A percentile compares a stretch with the other conserved stretches of the same genome.
Conservation (phyloP, 345 rosid species). For the Populus ilicifolia region DNA sequence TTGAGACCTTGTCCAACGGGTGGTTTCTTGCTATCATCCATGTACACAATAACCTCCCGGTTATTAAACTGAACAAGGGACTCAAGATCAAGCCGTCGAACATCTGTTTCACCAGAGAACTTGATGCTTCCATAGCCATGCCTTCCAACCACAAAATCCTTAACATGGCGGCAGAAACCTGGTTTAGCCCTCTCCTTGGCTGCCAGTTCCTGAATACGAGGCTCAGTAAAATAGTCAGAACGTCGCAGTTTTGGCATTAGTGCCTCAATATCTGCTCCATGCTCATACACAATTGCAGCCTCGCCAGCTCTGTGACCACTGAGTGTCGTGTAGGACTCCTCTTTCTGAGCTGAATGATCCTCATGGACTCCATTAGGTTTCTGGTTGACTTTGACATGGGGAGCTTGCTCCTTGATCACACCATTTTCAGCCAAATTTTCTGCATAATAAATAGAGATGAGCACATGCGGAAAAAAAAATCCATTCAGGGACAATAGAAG, state of each 20-base stretch:
- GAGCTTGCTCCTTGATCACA: conserved; percentile 30
- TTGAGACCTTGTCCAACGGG: conserved; percentile 91
- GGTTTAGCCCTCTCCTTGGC: conserved; percentile 81
- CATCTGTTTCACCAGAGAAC: conserved; percentile 85
- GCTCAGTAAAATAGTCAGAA: conserved; percentile 86
- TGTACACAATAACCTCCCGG: conserved; percentile 90
- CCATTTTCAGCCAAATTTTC: conserved; percentile 44
- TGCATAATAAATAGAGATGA: conserved; percentile 16
- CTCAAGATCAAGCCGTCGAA: conserved; percentile 75
- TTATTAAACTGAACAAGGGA: conserved; percentile 75
- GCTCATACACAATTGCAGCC: conserved; percentile 76
- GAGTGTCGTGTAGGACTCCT: conserved; percentile 50
- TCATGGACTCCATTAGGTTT: conserved; percentile 52
- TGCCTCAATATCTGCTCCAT: conserved; percentile 84
- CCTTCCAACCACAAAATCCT: conserved; percentile 81
- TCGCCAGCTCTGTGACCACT: conserved; percentile 73
- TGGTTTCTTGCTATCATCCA: conserved; percentile 86
- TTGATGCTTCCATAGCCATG: conserved; percentile 83
- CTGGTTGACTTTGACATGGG: conserved; percentile 35
- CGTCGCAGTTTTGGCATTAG: conserved; percentile 81
- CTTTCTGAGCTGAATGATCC: conserved; percentile 40
- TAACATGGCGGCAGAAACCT: conserved; percentile 68
- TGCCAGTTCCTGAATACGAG: conserved; percentile 85
- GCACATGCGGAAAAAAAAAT: background rate
- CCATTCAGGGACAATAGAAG: background rate